Conservation (phyloP, 176 grass and related monocot genomes). For the Olyra latifolia region DNA sequence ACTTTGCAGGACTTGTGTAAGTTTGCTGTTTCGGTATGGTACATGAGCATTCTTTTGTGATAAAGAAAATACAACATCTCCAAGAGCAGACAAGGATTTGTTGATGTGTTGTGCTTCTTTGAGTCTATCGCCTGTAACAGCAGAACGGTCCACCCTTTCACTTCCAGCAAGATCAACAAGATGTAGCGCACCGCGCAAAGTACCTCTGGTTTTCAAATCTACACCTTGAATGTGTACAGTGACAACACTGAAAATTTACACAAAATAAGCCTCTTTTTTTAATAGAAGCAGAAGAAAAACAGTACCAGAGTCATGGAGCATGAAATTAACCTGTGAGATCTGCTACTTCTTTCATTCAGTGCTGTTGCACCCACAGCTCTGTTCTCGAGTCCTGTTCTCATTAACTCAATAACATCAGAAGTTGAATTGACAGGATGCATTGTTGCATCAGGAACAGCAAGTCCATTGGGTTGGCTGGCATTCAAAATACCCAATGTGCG, state of each 20-base stretch:
- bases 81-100: slow-evolving; percentile 85
- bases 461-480: slow-evolving; percentile 56
- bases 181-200: slow-evolving; percentile 60
- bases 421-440: slow-evolving; percentile 68
- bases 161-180: slow-evolving; percentile 89
- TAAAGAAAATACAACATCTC: slow-evolving; percentile 85
- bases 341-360: slow-evolving; percentile 86
- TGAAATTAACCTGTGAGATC: slow-evolving; percentile 84
- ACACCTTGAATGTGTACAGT: slow-evolving; percentile 66
- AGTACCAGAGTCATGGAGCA: slow-evolving; percentile 10
- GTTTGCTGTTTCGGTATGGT: slow-evolving; percentile 90
- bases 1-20: slow-evolving; percentile 81
- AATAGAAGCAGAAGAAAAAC: slow-evolving; percentile 27
- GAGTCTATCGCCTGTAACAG: slow-evolving; percentile 69
- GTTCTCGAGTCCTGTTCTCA: slow-evolving; percentile 65
- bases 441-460: slow-evolving; percentile 86
- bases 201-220: slow-evolving; percentile 59
- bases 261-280: slow-evolving; percentile 19
- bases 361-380: slow-evolving; percentile 68
- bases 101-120: slow-evolving; percentile 89
- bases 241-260: slow-evolving; percentile 52
- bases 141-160: slow-evolving; percentile 77
- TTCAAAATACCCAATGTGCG: slow-evolving; percentile 69
- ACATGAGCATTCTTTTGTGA: slow-evolving; percentile 70
- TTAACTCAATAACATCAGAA: slow-evolving; percentile 66